Evolutionary conservation across 2,329 filamentous ascomycete species (phyloP), one percentile per base, ranked within the genome.

Genomic region (Epichloe scottii): DNA sequence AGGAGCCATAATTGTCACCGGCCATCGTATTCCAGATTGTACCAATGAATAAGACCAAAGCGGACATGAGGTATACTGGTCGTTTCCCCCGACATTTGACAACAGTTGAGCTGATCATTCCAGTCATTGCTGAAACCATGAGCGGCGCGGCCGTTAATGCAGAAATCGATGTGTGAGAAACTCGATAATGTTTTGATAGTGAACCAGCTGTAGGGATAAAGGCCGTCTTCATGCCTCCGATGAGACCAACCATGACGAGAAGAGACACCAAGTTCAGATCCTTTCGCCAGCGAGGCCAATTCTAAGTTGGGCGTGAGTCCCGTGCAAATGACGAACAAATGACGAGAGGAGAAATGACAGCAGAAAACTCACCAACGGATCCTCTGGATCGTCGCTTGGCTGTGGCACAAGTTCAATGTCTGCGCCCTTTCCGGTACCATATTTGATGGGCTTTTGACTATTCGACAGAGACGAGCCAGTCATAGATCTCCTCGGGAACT

Each of bases 201-300:
- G 66, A 63, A 23, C 66, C 63, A 53, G 74, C 72, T 4, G 76
- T 72, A 7, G 68, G 70, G 40, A 80, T 57, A 33, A 79, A 71
- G 12, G 72, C 71, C 4, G 76, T 78, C 63, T 81, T 81, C 64
- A 75, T 71, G n/a, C 71, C 72, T 2, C 71, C 69, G 4, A 72
- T 65, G 2, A 79, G 59, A 1, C 71, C 70, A 7, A 71, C 68
- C 50, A 72, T 68, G 48, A 74, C 59, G 15, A 79, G 61, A 0
- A 82, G 60, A 1, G 74, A 66, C 3, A 63, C 58, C 23, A 76
- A 69, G 53, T 75, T 73, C 10, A 62, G 46, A 44, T 78, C 72
- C 51, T 78, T 79, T 54, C 72, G 75, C 72, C 74, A 76, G 26
- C 61, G 54, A 3, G 74, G 69, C 78, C 77, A 81, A 57, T 81